These are phyloP conservation scores for Chaetomium tenue DNA, from an alignment of 495 filamentous ascomycete genomes.

Conservation along the genomic window DNA sequence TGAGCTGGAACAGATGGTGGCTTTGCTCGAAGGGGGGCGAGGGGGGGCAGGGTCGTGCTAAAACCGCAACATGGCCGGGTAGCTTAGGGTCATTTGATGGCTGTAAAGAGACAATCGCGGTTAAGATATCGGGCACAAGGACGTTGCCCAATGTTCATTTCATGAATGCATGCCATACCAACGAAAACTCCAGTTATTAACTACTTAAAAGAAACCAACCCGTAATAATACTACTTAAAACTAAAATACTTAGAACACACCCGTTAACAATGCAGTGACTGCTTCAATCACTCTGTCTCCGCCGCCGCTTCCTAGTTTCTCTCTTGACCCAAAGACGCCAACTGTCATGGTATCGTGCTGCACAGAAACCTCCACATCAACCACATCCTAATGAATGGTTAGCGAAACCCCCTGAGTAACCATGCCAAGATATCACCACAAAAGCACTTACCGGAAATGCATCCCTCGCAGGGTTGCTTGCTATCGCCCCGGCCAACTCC, in stretches of 20 bases:
- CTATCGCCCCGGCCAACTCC: neutral
- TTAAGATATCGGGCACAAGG: too few species aligned
- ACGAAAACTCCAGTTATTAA: too few species aligned
- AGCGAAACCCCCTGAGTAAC: neutral
- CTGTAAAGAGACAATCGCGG: too few species aligned
- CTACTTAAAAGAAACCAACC: neutral
- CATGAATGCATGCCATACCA: too few species aligned
- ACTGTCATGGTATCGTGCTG: constrained; percentile 48
- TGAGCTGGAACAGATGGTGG: constrained; percentile 6
- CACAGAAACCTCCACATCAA: constrained; percentile 57
- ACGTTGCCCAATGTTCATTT: too few species aligned
- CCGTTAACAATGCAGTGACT: constrained; percentile 9
- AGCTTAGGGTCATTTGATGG: too few species aligned
- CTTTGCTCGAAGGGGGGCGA: neutral
- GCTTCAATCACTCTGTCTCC: constrained; percentile 12
- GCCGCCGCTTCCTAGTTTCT: constrained; percentile 17
- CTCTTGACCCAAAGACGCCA: constrained; percentile 50
- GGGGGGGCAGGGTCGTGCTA: too few species aligned
- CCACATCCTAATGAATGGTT: constrained; percentile 41
- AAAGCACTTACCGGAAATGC: constrained; percentile 40
- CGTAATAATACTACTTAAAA: too few species aligned
- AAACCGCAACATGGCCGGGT: too few species aligned
- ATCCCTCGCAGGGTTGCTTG: constrained; percentile 28
- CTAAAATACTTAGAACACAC: neutral
- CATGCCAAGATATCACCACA: neutral